Evolutionary conservation across 176 grass and related monocot species (phyloP).

Genomic region (Oryza brachyantha): DNA sequence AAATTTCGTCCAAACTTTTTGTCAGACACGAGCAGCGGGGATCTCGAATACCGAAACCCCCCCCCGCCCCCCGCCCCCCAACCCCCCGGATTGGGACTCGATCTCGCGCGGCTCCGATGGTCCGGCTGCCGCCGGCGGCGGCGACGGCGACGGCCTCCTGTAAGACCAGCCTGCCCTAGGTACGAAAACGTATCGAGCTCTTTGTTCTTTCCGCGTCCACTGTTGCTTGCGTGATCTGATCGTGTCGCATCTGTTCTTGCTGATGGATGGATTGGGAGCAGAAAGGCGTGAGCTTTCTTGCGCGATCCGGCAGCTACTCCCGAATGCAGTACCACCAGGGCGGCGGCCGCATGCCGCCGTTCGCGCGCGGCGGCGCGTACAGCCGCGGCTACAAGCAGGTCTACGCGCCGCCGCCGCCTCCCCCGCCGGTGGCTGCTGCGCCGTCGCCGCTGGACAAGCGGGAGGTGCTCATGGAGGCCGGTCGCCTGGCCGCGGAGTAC

Average conservation of each 20-base stretch:
- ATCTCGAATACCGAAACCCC: background rate
- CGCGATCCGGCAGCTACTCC: background rate
- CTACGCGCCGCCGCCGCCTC: slow-evolving; percentile 6
- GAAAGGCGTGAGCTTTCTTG: slow-evolving; percentile 23
- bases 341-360: slow-evolving; percentile 41
- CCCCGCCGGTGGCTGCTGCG: background rate
- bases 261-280: slow-evolving; percentile 32
- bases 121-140: background rate
- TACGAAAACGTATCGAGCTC: background rate
- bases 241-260: slow-evolving; percentile 26
- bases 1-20: background rate
- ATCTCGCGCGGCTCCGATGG: slow-evolving; percentile 29
- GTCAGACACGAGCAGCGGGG: background rate
- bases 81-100: background rate
- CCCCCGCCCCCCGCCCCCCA: no score
- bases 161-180: background rate
- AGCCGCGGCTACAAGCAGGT: slow-evolving; percentile 41
- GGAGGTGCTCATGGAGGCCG: slow-evolving; percentile 84
- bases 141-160: background rate
- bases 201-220: background rate
- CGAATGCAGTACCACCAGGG: slow-evolving; percentile 49
- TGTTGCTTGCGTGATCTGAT: slow-evolving; percentile 8
- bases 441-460: slow-evolving; percentile 40
- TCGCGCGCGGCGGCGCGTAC: slow-evolving; percentile 33
- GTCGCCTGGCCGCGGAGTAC: slow-evolving; percentile 90